These are phyloP conservation scores for Taphrina deformans DNA, from an alignment of 1,139 yeast genomes.

Conservation along the genomic window DNA sequence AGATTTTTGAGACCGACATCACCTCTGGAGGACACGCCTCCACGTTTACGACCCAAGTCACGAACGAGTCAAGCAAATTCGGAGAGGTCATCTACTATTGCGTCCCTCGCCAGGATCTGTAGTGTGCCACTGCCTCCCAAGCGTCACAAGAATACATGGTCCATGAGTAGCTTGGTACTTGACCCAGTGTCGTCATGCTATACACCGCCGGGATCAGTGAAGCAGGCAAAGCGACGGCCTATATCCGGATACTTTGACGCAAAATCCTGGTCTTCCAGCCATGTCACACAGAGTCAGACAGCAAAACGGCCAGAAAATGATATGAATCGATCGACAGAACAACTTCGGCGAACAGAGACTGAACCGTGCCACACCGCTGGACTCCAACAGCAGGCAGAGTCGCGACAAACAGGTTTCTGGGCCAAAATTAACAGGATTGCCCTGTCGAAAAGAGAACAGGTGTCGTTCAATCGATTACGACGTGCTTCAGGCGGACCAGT, in stretches of 20 bases:
- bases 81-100: background rate
- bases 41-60: background rate
- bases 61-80: background rate
- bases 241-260: background rate
- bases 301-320: background rate
- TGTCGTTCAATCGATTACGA: slow-evolving; percentile 1
- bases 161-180: background rate
- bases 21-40: background rate
- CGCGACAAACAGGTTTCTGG: background rate
- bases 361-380: background rate
- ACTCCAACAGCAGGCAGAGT: background rate
- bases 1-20: background rate
- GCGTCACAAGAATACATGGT: background rate
- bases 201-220: background rate
- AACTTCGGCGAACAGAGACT: background rate
- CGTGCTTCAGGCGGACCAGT: background rate
- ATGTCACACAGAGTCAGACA: background rate
- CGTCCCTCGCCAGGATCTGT: background rate
- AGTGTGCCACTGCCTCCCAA: background rate
- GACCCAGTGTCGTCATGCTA: background rate
- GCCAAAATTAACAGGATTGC: background rate
- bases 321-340: background rate
- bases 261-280: background rate
- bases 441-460: background rate
- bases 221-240: background rate